Evolutionary conservation across 2,329 filamentous ascomycete genomes (phyloP), one percentile per base, ranked within the genome.

Genomic region (Nemania sp.): DNA sequence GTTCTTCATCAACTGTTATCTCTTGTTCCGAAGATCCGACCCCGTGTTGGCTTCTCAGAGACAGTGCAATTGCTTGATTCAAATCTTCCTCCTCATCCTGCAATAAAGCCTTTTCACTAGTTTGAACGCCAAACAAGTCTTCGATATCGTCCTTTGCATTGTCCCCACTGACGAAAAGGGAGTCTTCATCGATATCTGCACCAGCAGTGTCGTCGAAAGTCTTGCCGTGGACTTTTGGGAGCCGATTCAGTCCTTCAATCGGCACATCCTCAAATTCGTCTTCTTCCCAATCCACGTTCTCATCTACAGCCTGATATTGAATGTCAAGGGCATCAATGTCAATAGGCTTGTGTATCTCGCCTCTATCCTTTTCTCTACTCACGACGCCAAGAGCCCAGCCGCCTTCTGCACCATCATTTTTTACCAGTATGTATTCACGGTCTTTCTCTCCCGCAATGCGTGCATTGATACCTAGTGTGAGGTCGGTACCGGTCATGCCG

Each of bases 321-420:
- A 87, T 79, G 57, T 81, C 80, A 68, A 84, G 81, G 55, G 79
- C 85, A 72, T 99, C 95, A 17, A 99, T 86, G 72, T 98, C 92
- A 62, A 99, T 98, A 0, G 95, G 94, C 73, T 92, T 96, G 64
- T 93, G 89, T 29, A 87, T 86, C 64, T 91, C 84, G 2, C 91
- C 92, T 45, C 88, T 83, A 52, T 95, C 86, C 65, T 90, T 96
- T 61, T 91, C 89, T 63, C 88, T 91, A 63, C 89, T 92, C 20
- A 99, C 93, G 25, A 99, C 95, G 54, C 95, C 95, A 5, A 99
- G 79, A 0, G 94, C 94, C 92, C 93, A 99, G 5, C 95, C 95
- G 47, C 95, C 95, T 73, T 98, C 94, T 1, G 92, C 92, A 0
- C 92, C 91, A 46, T 96, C 92, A 69, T 98, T 98, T 77, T 95